Conservation (phyloP, 202 grass and related monocot genomes). For the Panicum hallii region DNA sequence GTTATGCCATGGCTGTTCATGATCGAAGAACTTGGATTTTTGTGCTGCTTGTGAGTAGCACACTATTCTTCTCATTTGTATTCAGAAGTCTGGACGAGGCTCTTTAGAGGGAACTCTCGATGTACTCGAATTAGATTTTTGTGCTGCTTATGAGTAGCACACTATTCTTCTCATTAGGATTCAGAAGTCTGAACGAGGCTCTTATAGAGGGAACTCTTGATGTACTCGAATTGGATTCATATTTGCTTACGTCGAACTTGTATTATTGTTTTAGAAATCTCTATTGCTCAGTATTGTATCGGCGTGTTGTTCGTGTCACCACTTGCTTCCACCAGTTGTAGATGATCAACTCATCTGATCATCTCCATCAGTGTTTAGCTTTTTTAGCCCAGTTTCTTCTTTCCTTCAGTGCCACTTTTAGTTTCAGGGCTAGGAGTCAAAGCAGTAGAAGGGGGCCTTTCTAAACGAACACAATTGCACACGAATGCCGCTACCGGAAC, state of each 20-base stretch:
- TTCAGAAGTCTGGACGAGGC: no score
- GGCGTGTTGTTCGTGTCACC: not conserved
- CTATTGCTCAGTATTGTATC: not conserved
- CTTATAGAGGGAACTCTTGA: not conserved
- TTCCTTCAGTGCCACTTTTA: not conserved
- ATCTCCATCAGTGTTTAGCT: not conserved
- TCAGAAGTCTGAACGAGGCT: not conserved
- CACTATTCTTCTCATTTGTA: not conserved
- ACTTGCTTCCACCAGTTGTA: not conserved
- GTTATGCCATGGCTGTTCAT: not conserved
- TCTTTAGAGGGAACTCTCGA: no score
- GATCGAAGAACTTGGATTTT: not conserved
- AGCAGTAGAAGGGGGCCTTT: no score
- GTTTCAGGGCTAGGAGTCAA: no score
- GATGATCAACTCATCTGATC: not conserved
- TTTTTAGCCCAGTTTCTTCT: not conserved
- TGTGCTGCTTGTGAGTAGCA: not conserved
- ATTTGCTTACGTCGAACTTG: not conserved
- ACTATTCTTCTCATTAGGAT: conserved; percentile 11
- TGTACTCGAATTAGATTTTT: not conserved
- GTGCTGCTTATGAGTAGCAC: not conserved
- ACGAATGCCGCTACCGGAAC: no score
- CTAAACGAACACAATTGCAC: no score
- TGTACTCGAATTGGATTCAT: not conserved
- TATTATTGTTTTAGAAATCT: conserved; percentile 3